Evolutionary conservation across 306 rosid species (phyloP).

Genomic region (Trifolium dubium): DNA sequence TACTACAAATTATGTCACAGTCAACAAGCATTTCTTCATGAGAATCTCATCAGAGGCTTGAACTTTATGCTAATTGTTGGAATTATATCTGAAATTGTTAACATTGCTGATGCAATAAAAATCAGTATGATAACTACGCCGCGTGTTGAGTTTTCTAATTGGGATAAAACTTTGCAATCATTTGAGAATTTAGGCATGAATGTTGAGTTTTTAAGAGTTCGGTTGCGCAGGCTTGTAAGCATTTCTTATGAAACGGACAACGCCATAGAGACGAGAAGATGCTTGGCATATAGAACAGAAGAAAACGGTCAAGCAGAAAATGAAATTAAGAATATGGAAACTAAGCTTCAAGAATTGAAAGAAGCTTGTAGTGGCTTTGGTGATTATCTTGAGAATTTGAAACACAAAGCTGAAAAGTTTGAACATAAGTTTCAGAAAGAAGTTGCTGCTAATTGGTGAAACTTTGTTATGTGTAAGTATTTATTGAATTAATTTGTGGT

Average conservation of each 20-base stretch:
- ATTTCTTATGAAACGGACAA: constrained; percentile 59
- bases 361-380: constrained; percentile 68
- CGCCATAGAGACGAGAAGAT: constrained; percentile 52
- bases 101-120: constrained; percentile 63
- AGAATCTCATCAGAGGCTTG: constrained; percentile 58
- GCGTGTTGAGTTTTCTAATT: constrained; percentile 54
- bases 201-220: constrained; percentile 66
- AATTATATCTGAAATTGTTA: constrained; percentile 59
- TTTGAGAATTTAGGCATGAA: constrained; percentile 80
- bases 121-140: constrained; percentile 56
- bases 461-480: background rate
- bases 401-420: constrained; percentile 57
- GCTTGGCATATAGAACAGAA: constrained; percentile 50
- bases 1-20: constrained; percentile 77
- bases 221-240: constrained; percentile 58
- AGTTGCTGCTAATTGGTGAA: constrained; percentile 68
- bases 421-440: constrained; percentile 58
- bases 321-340: constrained; percentile 67
- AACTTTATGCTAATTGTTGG: constrained; percentile 57
- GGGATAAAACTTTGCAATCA: constrained; percentile 75
- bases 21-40: constrained; percentile 79
- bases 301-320: constrained; percentile 52
- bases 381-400: constrained; percentile 63
- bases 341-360: constrained; percentile 68
- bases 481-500: background rate